A percentile compares a stretch with the other conserved stretches of the same genome.
Conservation (phyloP, 352 stramenopile species). For the Blastocystis sp. region DNA sequence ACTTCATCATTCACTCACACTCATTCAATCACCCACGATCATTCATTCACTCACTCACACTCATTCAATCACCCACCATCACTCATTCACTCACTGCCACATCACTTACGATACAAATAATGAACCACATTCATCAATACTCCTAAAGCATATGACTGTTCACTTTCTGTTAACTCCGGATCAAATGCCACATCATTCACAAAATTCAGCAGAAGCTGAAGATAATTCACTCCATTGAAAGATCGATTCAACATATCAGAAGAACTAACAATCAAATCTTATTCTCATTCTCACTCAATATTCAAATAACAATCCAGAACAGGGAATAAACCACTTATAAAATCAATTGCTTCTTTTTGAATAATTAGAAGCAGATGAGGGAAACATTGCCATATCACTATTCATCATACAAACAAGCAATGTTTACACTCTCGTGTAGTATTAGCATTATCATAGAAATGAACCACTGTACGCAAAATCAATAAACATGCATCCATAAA, state of each 20-base stretch:
- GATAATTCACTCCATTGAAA: slow-evolving; percentile 37
- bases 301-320: slow-evolving; percentile 34
- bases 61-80: neutral
- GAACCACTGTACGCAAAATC: slow-evolving; percentile 27
- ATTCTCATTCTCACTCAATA: neutral
- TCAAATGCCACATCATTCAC: neutral
- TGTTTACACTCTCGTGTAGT: slow-evolving; percentile 1
- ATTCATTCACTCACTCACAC: no score
- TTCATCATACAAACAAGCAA: neutral
- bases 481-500: slow-evolving; percentile 31
- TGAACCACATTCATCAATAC: slow-evolving; percentile 56
- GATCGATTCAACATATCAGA: neutral
- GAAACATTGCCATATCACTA: slow-evolving; percentile 53
- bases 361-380: slow-evolving; percentile 13
- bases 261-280: neutral
- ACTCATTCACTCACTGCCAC: neutral
- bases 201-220: slow-evolving; percentile 27
- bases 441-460: slow-evolving; percentile 37
- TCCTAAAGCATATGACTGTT: slow-evolving; percentile 36
- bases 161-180: neutral
- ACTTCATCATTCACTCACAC: no score
- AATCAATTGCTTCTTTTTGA: slow-evolving; percentile 39
- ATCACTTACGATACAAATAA: neutral
- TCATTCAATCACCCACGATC: no score
- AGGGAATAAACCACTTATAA: slow-evolving; percentile 22